phyloP scores from a whole-genome alignment of 257 asterid species.

The Asclepias syriaca region DNA sequence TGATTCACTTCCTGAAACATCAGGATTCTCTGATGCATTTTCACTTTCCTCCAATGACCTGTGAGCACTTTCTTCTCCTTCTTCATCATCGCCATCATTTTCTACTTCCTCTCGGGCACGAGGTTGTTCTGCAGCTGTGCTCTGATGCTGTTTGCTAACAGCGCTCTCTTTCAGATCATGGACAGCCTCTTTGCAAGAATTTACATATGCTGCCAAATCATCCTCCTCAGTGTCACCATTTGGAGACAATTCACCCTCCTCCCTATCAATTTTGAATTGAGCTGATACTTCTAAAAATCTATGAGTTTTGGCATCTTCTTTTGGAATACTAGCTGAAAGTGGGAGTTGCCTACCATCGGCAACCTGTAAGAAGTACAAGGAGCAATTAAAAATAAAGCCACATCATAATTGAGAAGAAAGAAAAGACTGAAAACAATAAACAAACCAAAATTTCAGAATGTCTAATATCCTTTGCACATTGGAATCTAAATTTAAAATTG shows the following conservation, averaged over 20 bases:
- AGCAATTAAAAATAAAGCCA: conserved; percentile 7
- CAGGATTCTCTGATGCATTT: conserved; percentile 64
- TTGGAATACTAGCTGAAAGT: conserved; percentile 28
- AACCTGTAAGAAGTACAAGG: conserved; percentile 32
- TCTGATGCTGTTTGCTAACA: conserved; percentile 27
- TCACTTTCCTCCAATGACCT: conserved; percentile 66
- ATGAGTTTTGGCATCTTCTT: conserved; percentile 31
- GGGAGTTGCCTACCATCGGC: conserved; percentile 25
- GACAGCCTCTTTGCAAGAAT: conserved; percentile 27
- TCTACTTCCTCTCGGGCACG: conserved; percentile 33
- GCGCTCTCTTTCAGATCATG: conserved; percentile 29
- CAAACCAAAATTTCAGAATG: not conserved
- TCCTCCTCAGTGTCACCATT: conserved; percentile 46
- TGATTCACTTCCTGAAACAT: conserved; percentile 67
- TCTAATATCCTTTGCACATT: too few species aligned
- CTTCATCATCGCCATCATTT: conserved; percentile 52
- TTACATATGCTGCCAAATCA: conserved; percentile 25
- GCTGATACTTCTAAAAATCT: conserved; percentile 33
- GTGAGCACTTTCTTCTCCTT: conserved; percentile 59
- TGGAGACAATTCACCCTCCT: conserved; percentile 79
- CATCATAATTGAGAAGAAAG: conserved; percentile 8
- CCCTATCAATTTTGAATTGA: conserved; percentile 43
- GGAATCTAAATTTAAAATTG: not conserved
- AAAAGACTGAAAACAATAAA: not conserved
- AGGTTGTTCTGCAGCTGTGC: conserved; percentile 22